Conservation (phyloP, 768 basidiomycete species). For the Amanita rubescens region DNA sequence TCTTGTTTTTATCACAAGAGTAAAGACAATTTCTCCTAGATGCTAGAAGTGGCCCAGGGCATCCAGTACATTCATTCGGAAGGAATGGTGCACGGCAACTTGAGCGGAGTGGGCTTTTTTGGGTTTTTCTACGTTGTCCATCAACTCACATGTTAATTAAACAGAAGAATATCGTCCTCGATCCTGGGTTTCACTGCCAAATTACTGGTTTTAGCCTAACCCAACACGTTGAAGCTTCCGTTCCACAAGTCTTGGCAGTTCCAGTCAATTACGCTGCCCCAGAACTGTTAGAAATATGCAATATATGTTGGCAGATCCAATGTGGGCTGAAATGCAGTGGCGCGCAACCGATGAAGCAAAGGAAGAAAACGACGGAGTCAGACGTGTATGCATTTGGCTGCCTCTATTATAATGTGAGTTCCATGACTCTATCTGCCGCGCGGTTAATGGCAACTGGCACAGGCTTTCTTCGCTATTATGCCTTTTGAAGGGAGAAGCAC, state of each 20-base stretch:
- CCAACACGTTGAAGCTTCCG: not conserved
- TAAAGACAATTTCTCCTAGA: not conserved
- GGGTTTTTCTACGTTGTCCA: not conserved
- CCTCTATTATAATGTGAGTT: not conserved
- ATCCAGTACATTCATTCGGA: conserved; percentile 2
- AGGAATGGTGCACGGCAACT: conserved; percentile 1
- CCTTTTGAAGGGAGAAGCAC: not conserved
- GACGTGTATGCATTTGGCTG: not conserved
- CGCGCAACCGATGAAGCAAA: no score
- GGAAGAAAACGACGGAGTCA: not conserved
- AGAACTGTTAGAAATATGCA: not conserved
- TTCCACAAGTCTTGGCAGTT: not conserved
- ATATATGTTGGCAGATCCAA: not conserved
- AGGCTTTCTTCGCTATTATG: not conserved
- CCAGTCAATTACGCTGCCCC: not conserved
- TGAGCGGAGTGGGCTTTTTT: not conserved
- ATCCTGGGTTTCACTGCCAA: not conserved
- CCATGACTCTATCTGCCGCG: no score
- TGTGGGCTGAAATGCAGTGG: no score
- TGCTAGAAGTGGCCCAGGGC: not conserved
- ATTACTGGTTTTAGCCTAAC: conserved; percentile 1
- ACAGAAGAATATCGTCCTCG: not conserved
- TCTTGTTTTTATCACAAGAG: no score
- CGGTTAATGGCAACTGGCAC: no score
- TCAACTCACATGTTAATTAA: not conserved